Conservation (phyloP, 2,329 filamentous ascomycete species). For the Lasiodiplodia hormozganensis region DNA sequence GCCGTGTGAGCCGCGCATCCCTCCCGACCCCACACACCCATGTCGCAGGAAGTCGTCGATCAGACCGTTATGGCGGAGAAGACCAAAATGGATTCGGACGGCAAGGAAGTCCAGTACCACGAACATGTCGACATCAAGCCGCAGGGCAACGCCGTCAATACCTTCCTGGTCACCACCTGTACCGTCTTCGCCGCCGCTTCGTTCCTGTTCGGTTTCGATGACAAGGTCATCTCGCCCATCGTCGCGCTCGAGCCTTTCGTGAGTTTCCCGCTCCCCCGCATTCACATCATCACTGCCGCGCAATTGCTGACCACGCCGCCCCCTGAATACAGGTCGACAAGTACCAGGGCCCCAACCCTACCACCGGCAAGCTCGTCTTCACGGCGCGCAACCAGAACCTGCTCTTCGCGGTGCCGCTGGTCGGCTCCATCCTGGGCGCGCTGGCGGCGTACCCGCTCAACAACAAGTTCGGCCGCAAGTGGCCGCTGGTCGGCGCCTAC, state of each 20-base stretch:
- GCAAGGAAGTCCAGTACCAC: neutral
- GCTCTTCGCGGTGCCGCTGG: constrained; percentile 24
- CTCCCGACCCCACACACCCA: neutral
- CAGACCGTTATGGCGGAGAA: constrained; percentile 12
- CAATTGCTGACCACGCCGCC: neutral
- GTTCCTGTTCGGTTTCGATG: constrained; percentile 25
- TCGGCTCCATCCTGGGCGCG: constrained; percentile 26
- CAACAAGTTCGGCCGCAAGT: constrained; percentile 24
- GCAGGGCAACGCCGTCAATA: constrained; percentile 16
- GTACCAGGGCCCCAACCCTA: constrained; percentile 22
- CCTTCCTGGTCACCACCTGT: constrained; percentile 12
- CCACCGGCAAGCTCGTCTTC: constrained; percentile 15
- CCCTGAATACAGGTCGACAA: constrained; percentile 3
- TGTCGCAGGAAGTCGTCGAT: constrained; percentile 16
- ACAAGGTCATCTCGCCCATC: constrained; percentile 25
- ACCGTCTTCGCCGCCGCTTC: constrained; percentile 19
- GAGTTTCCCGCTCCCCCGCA: constrained; percentile 2
- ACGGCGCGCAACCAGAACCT: constrained; percentile 25
- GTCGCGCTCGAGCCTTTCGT: constrained; percentile 22
- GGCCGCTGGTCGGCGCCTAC: constrained; percentile 17
- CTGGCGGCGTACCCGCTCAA: constrained; percentile 24
- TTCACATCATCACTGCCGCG: neutral
- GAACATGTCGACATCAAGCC: constrained; percentile 16
- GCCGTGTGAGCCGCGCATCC: neutral
- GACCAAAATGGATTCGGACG: neutral